Base-by-base conservation (phyloP, 2,329 filamentous ascomycete genomes). In the Penicillium sp. region DNA sequence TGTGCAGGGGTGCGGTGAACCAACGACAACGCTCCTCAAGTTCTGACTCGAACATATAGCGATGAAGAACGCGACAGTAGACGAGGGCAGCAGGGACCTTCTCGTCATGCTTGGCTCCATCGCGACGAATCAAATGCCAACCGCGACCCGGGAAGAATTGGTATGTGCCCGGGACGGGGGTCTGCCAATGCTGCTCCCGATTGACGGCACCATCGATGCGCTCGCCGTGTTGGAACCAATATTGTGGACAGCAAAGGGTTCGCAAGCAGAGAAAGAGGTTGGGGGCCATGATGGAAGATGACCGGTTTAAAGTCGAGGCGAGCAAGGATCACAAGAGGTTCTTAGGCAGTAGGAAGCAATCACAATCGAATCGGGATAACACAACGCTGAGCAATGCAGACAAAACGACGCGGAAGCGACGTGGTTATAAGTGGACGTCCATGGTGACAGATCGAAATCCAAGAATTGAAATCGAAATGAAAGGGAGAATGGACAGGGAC, bases 231-330 rank as follows among this genome's bases (percentile, higher is more conserved):
- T 65, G 60, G 48, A 73, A 73, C 71, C 70, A 73, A 59, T 72
- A 71, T 42, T 62, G 57, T 5, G 71, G 71, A 37, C 65, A 67
- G 54, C 71, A 69, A 30, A 69, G 56, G 35, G 62, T 67, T 38
- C 71, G 69, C n/a, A 69, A 62, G 34, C 68, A 71, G 52, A 73
- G 51, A 38, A 71, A 70, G 32, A 72, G 65, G 50, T 74, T 74
- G 44, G 71, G 71, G 28, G 71, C 66, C 71, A 74, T 74, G 42
- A 38, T 48, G 31, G 32, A 32, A 30, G 34, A 30, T 38, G 33
- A 15, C 27, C 30, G 26, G 32, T 35, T 30, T 31, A 38, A 30
- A 36, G 28, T 22, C 17, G 32, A 30, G 14, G 30, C 20, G 31
- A 13, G 18, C 28, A 27, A 31, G 27, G 11, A 27, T 13, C 28